Percentiles rank a stretch among this genome's conserved stretches.
Conservation (phyloP, 768 basidiomycete genomes). For the Tricholoma sp. region DNA sequence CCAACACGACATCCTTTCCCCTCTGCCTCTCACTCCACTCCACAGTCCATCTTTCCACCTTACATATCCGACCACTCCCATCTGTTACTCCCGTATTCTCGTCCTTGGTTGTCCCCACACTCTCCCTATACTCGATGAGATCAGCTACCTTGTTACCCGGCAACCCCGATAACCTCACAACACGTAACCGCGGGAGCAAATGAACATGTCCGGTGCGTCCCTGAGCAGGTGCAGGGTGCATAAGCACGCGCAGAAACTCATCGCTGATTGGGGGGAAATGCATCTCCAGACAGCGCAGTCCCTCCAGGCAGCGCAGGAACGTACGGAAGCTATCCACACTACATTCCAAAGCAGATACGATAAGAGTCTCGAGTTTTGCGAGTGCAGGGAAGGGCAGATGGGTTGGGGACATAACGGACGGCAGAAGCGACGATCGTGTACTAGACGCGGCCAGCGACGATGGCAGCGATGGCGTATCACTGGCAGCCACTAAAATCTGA, state of each 20-base stretch:
- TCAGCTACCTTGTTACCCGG: constrained; percentile 12
- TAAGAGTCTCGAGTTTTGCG: constrained; percentile 29
- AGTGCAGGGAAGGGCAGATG: constrained; percentile 28
- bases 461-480: background rate
- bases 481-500: background rate
- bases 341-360: constrained; percentile 40
- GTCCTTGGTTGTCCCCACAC: background rate
- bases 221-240: constrained; percentile 2
- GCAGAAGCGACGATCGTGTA: background rate
- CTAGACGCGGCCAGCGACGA: background rate
- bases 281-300: constrained; percentile 35
- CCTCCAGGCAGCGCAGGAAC: constrained; percentile 29
- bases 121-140: constrained; percentile 17
- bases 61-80: background rate
- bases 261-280: constrained; percentile 34
- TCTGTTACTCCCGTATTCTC: background rate
- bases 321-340: constrained; percentile 26
- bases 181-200: constrained; percentile 18
- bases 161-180: constrained; percentile 19
- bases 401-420: background rate
- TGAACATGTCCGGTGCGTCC: constrained; percentile 2
- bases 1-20: constrained; percentile 31
- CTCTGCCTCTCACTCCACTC: constrained; percentile 29
- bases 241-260: background rate
- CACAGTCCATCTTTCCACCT: constrained; percentile 23